phyloP scores from a whole-genome alignment of 345 rosid species.

The Theobroma cacao region DNA sequence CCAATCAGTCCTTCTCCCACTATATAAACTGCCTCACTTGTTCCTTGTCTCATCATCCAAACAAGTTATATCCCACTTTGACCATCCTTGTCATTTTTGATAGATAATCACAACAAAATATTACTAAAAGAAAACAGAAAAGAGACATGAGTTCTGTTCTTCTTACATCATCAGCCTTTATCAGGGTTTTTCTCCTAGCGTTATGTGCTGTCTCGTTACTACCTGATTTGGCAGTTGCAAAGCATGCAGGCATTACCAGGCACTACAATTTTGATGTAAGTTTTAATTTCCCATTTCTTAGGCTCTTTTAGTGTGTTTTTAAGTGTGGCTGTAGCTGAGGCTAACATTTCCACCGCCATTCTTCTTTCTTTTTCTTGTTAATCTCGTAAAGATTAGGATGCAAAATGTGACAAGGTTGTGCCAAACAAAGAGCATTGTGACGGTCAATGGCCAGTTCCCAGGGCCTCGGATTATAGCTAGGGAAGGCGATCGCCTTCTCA shows the following conservation, averaged over 20 bases:
- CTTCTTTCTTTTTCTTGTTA: background rate
- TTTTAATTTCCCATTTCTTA: background rate
- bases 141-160: background rate
- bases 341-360: background rate
- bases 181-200: background rate
- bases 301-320: too few relatives aligned
- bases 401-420: conserved; percentile 46
- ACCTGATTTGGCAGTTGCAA: conserved; percentile 8
- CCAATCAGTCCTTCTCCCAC: conserved; percentile 3
- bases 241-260: conserved; percentile 32
- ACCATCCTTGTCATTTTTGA: background rate
- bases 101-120: background rate
- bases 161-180: background rate
- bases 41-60: conserved; percentile 1
- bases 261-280: conserved; percentile 44
- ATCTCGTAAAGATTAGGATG: conserved; percentile 33
- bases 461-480: conserved; percentile 73
- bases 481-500: conserved; percentile 68
- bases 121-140: background rate
- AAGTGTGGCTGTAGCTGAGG: background rate
- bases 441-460: conserved; percentile 73
- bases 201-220: conserved; percentile 6
- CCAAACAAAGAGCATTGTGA: conserved; percentile 53
- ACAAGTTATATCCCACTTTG: background rate
- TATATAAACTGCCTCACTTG: conserved; percentile 1